phyloP scores from a whole-genome alignment of 768 basidiomycete genomes.

The Gymnopilus junonius region DNA sequence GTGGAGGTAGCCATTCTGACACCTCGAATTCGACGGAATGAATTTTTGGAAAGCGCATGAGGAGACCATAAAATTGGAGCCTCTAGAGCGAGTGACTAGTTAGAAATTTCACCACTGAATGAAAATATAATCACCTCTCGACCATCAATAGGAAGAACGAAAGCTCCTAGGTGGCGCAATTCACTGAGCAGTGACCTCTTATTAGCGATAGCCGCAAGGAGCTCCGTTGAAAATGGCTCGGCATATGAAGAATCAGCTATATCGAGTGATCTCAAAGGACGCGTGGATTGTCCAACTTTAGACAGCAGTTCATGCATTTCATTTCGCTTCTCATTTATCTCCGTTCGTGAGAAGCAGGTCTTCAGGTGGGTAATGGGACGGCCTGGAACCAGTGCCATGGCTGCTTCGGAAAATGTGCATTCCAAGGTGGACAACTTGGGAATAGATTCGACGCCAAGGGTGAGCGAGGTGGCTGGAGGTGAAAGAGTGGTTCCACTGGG shows the following conservation, averaged over 20 bases:
- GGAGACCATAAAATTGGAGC: constrained; percentile 61
- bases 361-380: constrained; percentile 67
- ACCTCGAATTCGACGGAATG: constrained; percentile 67
- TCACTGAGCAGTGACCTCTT: constrained; percentile 37
- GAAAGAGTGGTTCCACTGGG: not conserved
- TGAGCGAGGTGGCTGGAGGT: constrained; percentile 18
- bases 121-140: constrained; percentile 45
- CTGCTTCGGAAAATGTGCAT: constrained; percentile 73
- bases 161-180: constrained; percentile 64
- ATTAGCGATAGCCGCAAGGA: constrained; percentile 47
- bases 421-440: constrained; percentile 58
- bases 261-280: constrained; percentile 55
- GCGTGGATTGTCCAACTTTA: constrained; percentile 48
- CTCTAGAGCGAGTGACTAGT: constrained; percentile 44
- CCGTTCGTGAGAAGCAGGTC: constrained; percentile 68
- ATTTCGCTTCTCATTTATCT: constrained; percentile 48
- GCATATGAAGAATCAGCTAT: constrained; percentile 65
- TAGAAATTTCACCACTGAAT: constrained; percentile 6
- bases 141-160: constrained; percentile 63
- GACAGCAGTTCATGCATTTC: constrained; percentile 56
- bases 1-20: constrained; percentile 67
- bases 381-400: constrained; percentile 55
- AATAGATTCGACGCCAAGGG: constrained; percentile 39
- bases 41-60: constrained; percentile 55
- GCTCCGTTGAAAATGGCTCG: constrained; percentile 55